Base-by-base conservation (phyloP, 306 rosid genomes). In the Dalbergia cochinchinensis region DNA sequence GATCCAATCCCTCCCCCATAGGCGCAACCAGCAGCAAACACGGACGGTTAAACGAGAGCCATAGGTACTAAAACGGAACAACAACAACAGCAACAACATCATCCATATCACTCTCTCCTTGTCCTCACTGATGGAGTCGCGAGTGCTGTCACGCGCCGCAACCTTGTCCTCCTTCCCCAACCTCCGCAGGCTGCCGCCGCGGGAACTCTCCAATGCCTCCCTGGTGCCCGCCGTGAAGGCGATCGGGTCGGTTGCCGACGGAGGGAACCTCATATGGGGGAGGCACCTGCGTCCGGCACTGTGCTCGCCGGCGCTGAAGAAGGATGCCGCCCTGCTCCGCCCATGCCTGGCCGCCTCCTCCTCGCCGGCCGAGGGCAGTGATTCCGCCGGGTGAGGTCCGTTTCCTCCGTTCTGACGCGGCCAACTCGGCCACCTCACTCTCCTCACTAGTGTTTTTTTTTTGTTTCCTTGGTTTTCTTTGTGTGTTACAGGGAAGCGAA, bases 311-410 rank as follows among this genome's bases (percentile, higher is more conserved):
- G 90, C 35, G 31, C 41, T 35, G 63, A 91, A 83, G 78, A 83
- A 81, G 20, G 90, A 87, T 1, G 22, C 60, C 13, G 79, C 73
- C 14, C 81, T 65, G 31, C 83, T 91, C 34, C 82, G 78, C 59
- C 95, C 94, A 0, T 84, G 93, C 68, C 86, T 65, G 13, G 86
- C 78, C 11, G 91, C 98, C 1, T 92, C 97, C 22, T 89, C 97
- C 41, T 92, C 92, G 19, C 88, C 97, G 50, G 85, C 95, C 18
- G 94, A 82, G 50, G 97, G 97, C 4, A 83, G 87, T 83, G 98
- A 94, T 92, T 94, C 98, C 88, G 89, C 97, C 88, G 98, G 98
- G 98, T 94, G 98, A 94, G 98, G 97, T 94, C 96, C 98, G 97
- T 92, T 80, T 86, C 93, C 82, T 89, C 90, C 92, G 97, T 87